phyloP scores from a whole-genome alignment of 1,139 yeast species.

The Meyerozyma elateridarum region DNA sequence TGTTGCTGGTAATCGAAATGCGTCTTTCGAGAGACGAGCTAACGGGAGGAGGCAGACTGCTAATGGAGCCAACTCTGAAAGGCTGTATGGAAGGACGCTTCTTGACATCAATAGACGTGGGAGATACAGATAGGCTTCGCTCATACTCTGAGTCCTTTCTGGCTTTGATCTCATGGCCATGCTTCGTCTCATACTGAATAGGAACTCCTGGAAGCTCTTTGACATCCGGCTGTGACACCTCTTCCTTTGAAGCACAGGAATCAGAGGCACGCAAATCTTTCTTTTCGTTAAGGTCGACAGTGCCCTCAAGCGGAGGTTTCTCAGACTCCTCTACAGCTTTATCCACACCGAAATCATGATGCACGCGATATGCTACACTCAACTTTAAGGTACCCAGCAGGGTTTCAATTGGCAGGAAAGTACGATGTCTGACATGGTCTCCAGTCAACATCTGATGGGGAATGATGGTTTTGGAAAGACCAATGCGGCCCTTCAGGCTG shows the following conservation, averaged over 20 bases:
- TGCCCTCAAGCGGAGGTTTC: background rate
- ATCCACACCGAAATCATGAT: slow-evolving; percentile 50
- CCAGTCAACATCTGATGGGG: slow-evolving; percentile 40
- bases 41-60: slow-evolving; percentile 42
- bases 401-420: slow-evolving; percentile 67
- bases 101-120: slow-evolving; percentile 5
- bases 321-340: background rate
- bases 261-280: no score
- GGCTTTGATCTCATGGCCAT: slow-evolving; percentile 2
- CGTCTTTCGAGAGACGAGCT: slow-evolving; percentile 36
- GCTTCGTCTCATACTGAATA: slow-evolving; percentile 9
- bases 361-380: slow-evolving; percentile 74
- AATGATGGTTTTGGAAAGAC: slow-evolving; percentile 66
- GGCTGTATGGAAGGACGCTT: slow-evolving; percentile 45
- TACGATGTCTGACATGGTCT: slow-evolving; percentile 55
- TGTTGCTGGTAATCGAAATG: slow-evolving; percentile 41
- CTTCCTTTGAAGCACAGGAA: no score
- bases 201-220: background rate
- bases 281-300: no score
- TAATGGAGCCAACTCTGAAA: slow-evolving; percentile 58
- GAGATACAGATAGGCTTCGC: background rate
- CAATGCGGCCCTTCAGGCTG: slow-evolving; percentile 77
- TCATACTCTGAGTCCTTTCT: no score
- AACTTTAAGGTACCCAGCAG: slow-evolving; percentile 68
- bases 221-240: background rate